Evolutionary conservation across 306 rosid species (phyloP).

Genomic region (Myrica gale): DNA sequence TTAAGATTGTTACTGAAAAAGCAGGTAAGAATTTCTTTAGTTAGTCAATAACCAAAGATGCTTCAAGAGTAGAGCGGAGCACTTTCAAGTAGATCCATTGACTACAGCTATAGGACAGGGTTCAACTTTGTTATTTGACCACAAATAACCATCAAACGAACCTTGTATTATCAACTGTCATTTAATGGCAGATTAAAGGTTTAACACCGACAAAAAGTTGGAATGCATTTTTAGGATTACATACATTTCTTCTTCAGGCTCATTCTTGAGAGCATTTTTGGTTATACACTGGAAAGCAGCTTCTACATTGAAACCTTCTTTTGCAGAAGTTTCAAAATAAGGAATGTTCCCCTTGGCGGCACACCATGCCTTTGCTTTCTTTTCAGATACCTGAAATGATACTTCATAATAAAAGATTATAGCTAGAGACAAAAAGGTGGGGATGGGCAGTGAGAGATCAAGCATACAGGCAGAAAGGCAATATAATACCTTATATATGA

Average conservation of each 20-base stretch:
- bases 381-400: constrained; percentile 50
- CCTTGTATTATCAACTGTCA: neutral
- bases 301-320: constrained; percentile 61
- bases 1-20: neutral
- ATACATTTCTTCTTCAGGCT: constrained; percentile 64
- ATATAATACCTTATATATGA: too few relatives aligned
- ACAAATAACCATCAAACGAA: neutral
- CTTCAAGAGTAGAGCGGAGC: neutral
- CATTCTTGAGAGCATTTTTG: constrained; percentile 57
- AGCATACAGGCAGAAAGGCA: constrained; percentile 22
- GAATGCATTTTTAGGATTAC: constrained; percentile 13
- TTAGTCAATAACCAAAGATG: neutral
- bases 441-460: neutral
- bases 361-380: constrained; percentile 69
- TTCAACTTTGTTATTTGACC: neutral
- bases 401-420: neutral
- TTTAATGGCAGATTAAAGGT: neutral
- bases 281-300: constrained; percentile 63
- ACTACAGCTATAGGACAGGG: neutral
- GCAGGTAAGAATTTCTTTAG: neutral
- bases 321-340: constrained; percentile 62
- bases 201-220: neutral
- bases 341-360: constrained; percentile 66
- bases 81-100: neutral
- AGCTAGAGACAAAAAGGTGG: neutral